Evolutionary conservation across 2,329 filamentous ascomycete species (phyloP), one percentile per base, ranked within the genome.

Genomic region (Alternaria sp.): DNA sequence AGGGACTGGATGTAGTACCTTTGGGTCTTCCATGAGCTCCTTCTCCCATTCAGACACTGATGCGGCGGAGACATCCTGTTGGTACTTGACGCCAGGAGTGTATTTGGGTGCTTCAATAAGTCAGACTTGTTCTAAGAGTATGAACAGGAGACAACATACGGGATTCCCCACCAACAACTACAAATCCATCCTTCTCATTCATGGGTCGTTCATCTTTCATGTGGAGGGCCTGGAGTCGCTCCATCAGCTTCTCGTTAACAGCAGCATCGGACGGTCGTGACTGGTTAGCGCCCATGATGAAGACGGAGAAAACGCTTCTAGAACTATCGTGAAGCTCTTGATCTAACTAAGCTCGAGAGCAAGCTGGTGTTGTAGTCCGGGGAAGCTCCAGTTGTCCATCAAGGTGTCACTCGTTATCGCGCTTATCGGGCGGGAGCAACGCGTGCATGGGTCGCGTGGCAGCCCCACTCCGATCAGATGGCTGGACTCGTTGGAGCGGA

Each of bases 1-100:
- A 8, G n/a, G 14, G 12, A 16, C 38, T 22, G 16, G 24, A 14
- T 32, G 26, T 20, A 73, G 66, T 64, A 88, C 89, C 86, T 88
- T 81, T 85, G 89, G 86, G 71, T 91, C 88, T 47, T 84, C 79
- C 63, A 92, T 81, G 34, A 91, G 79, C 66, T 84, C 80, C 49
- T 83, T 82, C 77, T 91, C 87, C 88, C 89, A 91, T 48, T 84
- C 75, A 59, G 82, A 78, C 11, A 88, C 80, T 5, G 83, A 77
- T 12, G 81, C 73, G 12, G 87, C 75, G 1, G 84, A 84, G 4
- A 92, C 63, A 51, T 80, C 55, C 78, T 64, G 70, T 34, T 62
- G 67, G 49, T 74, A 61, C 57, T 73, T 66, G 52, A 69, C 66
- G 65, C 60, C 56, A 12, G 71, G 72, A 9, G 72, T 67, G 46